These are phyloP conservation scores for Thermothelomyces thermophilus DNA, from an alignment of 2,329 filamentous ascomycete genomes.

Conservation along the genomic window DNA sequence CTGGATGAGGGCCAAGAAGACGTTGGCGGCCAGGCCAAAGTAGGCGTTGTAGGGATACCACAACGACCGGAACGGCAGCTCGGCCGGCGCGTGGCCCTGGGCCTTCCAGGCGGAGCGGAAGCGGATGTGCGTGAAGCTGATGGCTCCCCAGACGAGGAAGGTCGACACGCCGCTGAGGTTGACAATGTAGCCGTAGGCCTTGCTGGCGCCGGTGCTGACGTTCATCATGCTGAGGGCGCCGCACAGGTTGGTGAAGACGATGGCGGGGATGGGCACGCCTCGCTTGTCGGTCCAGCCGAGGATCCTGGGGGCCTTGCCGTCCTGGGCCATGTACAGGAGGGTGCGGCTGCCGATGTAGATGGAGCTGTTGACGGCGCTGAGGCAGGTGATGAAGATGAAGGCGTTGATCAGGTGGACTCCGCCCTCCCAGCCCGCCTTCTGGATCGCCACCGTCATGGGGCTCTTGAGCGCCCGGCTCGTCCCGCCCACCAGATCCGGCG, in stretches of 20 bases:
- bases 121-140: conserved; percentile 64
- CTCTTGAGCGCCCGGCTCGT: conserved; percentile 59
- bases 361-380: conserved; percentile 66
- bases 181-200: conserved; percentile 63
- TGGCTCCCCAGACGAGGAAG: conserved; percentile 65
- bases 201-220: conserved; percentile 56
- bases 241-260: conserved; percentile 64
- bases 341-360: conserved; percentile 74
- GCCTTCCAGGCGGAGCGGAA: conserved; percentile 58
- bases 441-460: conserved; percentile 67
- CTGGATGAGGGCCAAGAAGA: conserved; percentile 55
- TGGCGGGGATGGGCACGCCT: conserved; percentile 55
- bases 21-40: conserved; percentile 50
- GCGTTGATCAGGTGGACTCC: conserved; percentile 73
- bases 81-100: conserved; percentile 49
- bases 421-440: conserved; percentile 65
- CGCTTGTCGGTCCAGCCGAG: conserved; percentile 60
- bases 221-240: conserved; percentile 73
- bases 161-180: conserved; percentile 64
- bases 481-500: conserved; percentile 55
- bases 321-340: conserved; percentile 68
- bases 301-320: conserved; percentile 62
- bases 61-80: conserved; percentile 50
- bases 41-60: conserved; percentile 54
- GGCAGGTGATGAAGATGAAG: conserved; percentile 66